Conservation (phyloP, 169 alveolate species). For the Eimeria maxima region DNA sequence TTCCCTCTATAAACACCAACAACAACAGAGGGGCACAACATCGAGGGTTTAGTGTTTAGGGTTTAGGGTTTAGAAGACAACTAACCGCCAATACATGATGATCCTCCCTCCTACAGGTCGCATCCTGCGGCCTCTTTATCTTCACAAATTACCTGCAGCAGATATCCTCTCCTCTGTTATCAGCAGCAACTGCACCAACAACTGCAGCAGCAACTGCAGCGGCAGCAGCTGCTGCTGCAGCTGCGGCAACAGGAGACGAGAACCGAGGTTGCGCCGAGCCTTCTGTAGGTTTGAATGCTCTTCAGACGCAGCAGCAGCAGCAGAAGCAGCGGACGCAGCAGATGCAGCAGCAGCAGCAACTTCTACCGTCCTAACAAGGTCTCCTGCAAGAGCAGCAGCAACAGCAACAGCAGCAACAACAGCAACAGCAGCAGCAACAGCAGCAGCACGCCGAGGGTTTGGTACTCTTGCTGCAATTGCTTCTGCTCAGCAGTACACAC, state of each 20-base stretch:
- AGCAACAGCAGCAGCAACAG: slow-evolving; percentile 14
- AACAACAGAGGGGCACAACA: no score
- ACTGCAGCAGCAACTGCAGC: neutral
- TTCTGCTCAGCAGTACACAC: slow-evolving; percentile 65
- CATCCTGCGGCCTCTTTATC: neutral
- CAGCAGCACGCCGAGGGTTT: slow-evolving; percentile 20
- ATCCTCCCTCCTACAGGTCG: neutral
- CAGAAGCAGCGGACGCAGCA: neutral
- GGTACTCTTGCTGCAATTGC: slow-evolving; percentile 42
- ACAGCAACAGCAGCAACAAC: neutral
- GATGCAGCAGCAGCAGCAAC: slow-evolving; percentile 16
- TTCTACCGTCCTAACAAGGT: no score
- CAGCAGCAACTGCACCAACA: slow-evolving; percentile 33
- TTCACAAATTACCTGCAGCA: slow-evolving; percentile 7
- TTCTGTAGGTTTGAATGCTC: neutral
- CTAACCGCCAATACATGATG: neutral
- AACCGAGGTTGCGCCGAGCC: neutral
- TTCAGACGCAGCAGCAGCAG: neutral
- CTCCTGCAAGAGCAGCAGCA: slow-evolving; percentile 14
- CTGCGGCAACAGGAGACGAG: no score
- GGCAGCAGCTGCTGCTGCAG: neutral
- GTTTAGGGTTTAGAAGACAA: neutral
- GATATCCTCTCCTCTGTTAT: neutral
- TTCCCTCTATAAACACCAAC: no score
- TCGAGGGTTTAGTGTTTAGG: slow-evolving; percentile 27